Conservation (phyloP, 2,329 filamentous ascomycete species). For the Herpotrichia juniperi region DNA sequence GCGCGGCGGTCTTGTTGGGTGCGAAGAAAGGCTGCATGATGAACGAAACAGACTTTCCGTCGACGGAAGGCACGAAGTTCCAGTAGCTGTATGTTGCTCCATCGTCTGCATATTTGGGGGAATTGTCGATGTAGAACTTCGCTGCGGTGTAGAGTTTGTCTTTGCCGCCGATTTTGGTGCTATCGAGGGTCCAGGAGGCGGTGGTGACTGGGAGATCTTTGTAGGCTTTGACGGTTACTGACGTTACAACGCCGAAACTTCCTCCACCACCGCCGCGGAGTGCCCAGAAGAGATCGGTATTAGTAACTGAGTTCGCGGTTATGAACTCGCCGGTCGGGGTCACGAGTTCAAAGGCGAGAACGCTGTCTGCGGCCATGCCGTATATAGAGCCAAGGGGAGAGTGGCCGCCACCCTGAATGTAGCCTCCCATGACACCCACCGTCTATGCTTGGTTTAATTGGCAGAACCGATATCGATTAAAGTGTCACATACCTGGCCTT, state of each 20-base stretch:
- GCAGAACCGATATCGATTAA: not conserved
- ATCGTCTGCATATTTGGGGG: constrained; percentile 17
- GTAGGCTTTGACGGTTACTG: constrained; percentile 30
- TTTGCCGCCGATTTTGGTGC: constrained; percentile 29
- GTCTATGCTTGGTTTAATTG: constrained; percentile 29
- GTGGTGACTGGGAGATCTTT: constrained; percentile 31
- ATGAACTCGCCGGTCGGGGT: constrained; percentile 29
- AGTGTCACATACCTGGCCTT: constrained; percentile 21
- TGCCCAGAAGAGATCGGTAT: constrained; percentile 32
- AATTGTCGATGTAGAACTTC: constrained; percentile 19
- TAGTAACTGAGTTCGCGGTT: constrained; percentile 23
- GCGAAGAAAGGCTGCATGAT: constrained; percentile 30
- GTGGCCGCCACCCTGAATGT: constrained; percentile 58
- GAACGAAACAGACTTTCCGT: constrained; percentile 19
- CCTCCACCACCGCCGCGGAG: constrained; percentile 33
- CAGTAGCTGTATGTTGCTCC: constrained; percentile 26
- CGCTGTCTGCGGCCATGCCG: constrained; percentile 38
- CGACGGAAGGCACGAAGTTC: constrained; percentile 12
- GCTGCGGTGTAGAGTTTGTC: constrained; percentile 35
- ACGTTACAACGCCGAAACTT: constrained; percentile 34
- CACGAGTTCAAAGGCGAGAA: constrained; percentile 30
- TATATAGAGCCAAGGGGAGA: constrained; percentile 56
- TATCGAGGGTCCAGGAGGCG: constrained; percentile 37
- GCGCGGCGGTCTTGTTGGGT: constrained; percentile 22
- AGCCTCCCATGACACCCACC: constrained; percentile 55